phyloP scores from a whole-genome alignment of 2,329 filamentous ascomycete genomes.

The Scedosporium aurantiacum region DNA sequence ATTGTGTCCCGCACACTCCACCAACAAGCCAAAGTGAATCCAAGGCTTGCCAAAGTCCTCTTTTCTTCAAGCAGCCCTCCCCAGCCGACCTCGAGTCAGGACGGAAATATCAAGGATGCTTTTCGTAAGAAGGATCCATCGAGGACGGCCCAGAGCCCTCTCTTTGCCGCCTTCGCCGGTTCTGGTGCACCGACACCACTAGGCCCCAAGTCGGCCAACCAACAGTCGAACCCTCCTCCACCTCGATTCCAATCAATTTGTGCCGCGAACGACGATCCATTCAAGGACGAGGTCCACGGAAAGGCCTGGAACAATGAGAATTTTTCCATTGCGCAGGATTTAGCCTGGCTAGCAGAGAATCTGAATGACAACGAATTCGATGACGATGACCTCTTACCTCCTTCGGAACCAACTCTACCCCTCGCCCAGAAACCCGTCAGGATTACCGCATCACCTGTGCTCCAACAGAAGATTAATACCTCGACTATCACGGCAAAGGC shows the following conservation, averaged over 20 bases:
- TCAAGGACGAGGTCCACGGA: conserved; percentile 22
- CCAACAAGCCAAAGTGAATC: conserved; percentile 21
- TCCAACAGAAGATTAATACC: conserved; percentile 12
- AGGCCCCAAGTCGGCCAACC: conserved; percentile 14
- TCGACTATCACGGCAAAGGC: not conserved
- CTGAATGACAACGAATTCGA: conserved; percentile 67
- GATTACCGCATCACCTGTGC: conserved; percentile 17
- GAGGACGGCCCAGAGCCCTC: conserved; percentile 20
- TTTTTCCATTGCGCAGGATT: conserved; percentile 20
- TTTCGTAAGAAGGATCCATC: conserved; percentile 33
- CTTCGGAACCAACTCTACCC: not conserved
- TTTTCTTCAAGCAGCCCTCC: conserved; percentile 47
- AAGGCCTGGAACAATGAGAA: conserved; percentile 36
- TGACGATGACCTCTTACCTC: conserved; percentile 18
- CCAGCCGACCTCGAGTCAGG: conserved; percentile 18
- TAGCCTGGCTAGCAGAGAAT: conserved; percentile 19
- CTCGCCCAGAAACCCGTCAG: conserved; percentile 3
- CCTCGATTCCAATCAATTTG: conserved; percentile 17
- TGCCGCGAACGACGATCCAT: not conserved
- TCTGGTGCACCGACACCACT: conserved; percentile 10
- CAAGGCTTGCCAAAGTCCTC: conserved; percentile 35
- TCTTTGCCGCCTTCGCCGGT: conserved; percentile 29
- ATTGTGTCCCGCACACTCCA: conserved; percentile 1
- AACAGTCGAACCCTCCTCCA: conserved; percentile 19
- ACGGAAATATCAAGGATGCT: conserved; percentile 39